Evolutionary conservation across 2,329 filamentous ascomycete genomes (phyloP), one percentile per base, ranked within the genome.

Genomic region (Diaporthe vaccinii): DNA sequence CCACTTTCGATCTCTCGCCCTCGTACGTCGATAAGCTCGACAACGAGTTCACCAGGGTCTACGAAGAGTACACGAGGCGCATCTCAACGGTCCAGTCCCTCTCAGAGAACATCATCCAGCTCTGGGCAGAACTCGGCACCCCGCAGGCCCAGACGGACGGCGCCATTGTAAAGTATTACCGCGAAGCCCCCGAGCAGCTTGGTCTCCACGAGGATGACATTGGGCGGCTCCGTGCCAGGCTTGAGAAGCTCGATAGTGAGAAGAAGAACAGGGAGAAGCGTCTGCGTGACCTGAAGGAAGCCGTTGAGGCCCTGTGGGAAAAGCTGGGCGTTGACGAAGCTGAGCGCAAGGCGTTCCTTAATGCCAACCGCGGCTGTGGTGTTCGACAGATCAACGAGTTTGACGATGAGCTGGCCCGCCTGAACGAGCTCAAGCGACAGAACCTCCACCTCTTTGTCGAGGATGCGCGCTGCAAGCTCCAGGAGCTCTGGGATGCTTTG

Each of bases 391-490:
- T 98, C 85, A 98, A 98, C 81, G 96, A 98, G 84, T 98, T 96
- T 79, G 95, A 98, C 84, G 95, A 98, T 77, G 97, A 99, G 84
- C 88, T 98, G 59, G 88, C 90, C 4, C 91, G 95, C 65, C 86
- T 99, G 65, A 97, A 97, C 79, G 96, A 98, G 83, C 89, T 98
- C 75, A 99, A 99, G 87, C 90, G 94, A 80, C 95, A 99, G 83
- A 98, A 99, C 80, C 88, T 99, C 77, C 96, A 98, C 82, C 85
- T 98, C 6, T 99, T 99, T 80, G 95, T 99, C 15, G 97, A 98
- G 83, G 97, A 99, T 85, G 93, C 96, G 28, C 91, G 97, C 55
- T 94, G 92, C 85, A 95, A 94, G 82, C 89, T 99, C 15, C 96
- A 98, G 83, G 96, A 97, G 81, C 91, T 99, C 0, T 99, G 97